A percentile compares a stretch with the other conserved stretches of the same genome.
phyloP scores from a whole-genome alignment of 2,329 filamentous ascomycete species.

The Paraphaeosphaeria minitans region DNA sequence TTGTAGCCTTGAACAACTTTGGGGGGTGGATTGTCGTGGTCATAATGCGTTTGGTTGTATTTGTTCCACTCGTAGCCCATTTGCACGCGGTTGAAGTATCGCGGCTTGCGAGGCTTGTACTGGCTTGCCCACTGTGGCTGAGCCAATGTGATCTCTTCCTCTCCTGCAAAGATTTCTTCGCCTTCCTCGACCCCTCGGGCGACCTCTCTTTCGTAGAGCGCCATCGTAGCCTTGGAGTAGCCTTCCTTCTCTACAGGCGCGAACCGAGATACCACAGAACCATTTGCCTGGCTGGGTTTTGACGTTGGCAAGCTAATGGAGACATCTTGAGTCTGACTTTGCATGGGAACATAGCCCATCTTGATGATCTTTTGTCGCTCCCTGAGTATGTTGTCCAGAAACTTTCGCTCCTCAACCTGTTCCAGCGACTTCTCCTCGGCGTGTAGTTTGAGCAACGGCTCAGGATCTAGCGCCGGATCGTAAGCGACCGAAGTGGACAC shows the following conservation, averaged over 20 bases:
- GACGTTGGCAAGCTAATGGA: constrained; percentile 31
- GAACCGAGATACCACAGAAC: constrained; percentile 69
- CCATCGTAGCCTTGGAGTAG: constrained; percentile 84
- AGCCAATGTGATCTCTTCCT: constrained; percentile 74
- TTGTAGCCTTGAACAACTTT: constrained; percentile 99
- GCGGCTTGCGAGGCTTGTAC: constrained; percentile 86
- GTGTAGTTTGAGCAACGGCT: constrained; percentile 67
- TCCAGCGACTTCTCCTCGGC: constrained; percentile 67
- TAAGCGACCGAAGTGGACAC: constrained; percentile 25
- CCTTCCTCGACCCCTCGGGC: constrained; percentile 90
- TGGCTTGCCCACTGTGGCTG: constrained; percentile 82
- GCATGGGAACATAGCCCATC: constrained; percentile 70
- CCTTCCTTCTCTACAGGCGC: constrained; percentile 73
- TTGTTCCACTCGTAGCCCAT: constrained; percentile 99
- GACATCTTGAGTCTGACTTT: constrained; percentile 48
- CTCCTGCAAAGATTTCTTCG: constrained; percentile 92
- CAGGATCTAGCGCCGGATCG: constrained; percentile 62
- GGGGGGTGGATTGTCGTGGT: constrained; percentile 95
- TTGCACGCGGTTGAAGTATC: constrained; percentile 96
- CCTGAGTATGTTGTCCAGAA: constrained; percentile 61
- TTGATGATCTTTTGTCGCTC: constrained; percentile 67
- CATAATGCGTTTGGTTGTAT: constrained; percentile 99
- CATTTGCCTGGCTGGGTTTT: constrained; percentile 50
- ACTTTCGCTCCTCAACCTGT: constrained; percentile 62
- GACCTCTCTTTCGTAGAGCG: constrained; percentile 89